Evolutionary conservation across 352 stramenopile genomes (phyloP), one percentile per base, ranked within the genome.

Genomic region (Pythium grandisporangium): DNA sequence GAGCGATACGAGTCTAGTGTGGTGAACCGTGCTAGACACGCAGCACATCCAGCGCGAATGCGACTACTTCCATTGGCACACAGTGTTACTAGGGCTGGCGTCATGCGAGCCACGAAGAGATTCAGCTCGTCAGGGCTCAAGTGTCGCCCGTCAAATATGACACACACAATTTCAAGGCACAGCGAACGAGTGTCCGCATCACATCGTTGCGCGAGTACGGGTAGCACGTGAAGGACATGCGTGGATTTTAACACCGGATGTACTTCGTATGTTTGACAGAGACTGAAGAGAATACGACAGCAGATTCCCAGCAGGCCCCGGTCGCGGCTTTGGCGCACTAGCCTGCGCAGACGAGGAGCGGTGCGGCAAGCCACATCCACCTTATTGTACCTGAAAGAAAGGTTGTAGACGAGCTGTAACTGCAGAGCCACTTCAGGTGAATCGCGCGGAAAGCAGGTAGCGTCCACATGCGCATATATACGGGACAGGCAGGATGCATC

Each of bases 381-480:
- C 21, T 79, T 76, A 42, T 55, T 68, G 58, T 78, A 85, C 5
- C 65, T 58, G 33, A 88, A 84, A 14, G 69, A 81, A 27, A 88
- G 55, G 45, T 88, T 88, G 63, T 84, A 84, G 8, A 88, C 44
- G 11, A 88, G 55, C n/a, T 78, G 49, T 30, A 73, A 63, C 41
- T 88, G 75, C 23, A 88, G 39, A n/a, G 66, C 71, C 19, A 74
- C 50, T 42, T 84, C 70, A 13, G 57, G 21, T 20, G 56, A 70
- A 25, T 76, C 53, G 5, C 40, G 25, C 10, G 60, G 42, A 41
- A 83, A 80, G 5, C 24, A 40, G 2, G 46, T 16, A 37, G 64
- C 60, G 8, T 61, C 45, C 10, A 85, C 57, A 16, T 85, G 72
- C n/a, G 39, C 38, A 30, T 77, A 63, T 7, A 85, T 53, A n/a